Percentiles rank a stretch among this genome's conserved stretches.
phyloP scores from a whole-genome alignment of 257 asterid species.

The Leptodermis oblonga region DNA sequence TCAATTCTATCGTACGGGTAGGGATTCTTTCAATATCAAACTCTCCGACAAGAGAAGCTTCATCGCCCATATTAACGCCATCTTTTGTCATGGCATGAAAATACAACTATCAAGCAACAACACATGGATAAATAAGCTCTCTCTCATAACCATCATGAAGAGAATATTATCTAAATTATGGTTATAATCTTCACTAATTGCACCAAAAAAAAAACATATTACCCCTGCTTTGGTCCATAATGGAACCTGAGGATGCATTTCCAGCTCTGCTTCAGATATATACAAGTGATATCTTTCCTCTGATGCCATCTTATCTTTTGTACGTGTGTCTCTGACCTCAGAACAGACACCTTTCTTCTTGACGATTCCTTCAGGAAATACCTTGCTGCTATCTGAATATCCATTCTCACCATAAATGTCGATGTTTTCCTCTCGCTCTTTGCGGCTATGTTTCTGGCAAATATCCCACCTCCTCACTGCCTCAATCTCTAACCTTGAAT shows the following conservation, averaged over 20 bases:
- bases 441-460: slow-evolving; percentile 56
- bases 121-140: slow-evolving; percentile 17
- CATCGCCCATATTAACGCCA: slow-evolving; percentile 31
- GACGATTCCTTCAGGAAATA: slow-evolving; percentile 57
- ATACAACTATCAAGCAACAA: slow-evolving; percentile 44
- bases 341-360: slow-evolving; percentile 28
- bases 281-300: slow-evolving; percentile 65
- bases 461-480: slow-evolving; percentile 84
- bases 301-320: slow-evolving; percentile 24
- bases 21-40: slow-evolving; percentile 68
- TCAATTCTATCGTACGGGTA: slow-evolving; percentile 50
- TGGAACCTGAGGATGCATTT: slow-evolving; percentile 66
- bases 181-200: slow-evolving; percentile 8
- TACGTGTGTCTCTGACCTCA: slow-evolving; percentile 21
- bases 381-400: slow-evolving; percentile 52
- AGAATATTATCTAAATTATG: neutral
- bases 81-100: slow-evolving; percentile 54
- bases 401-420: slow-evolving; percentile 65
- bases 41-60: slow-evolving; percentile 53
- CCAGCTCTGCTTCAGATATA: slow-evolving; percentile 85
- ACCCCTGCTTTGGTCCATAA: slow-evolving; percentile 81
- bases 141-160: slow-evolving; percentile 11
- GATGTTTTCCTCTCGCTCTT: slow-evolving; percentile 47
- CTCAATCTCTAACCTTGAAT: slow-evolving; percentile 52
- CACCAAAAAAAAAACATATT: neutral